phyloP scores from a whole-genome alignment of 768 basidiomycete genomes.

The Leucosporidium scottii region DNA sequence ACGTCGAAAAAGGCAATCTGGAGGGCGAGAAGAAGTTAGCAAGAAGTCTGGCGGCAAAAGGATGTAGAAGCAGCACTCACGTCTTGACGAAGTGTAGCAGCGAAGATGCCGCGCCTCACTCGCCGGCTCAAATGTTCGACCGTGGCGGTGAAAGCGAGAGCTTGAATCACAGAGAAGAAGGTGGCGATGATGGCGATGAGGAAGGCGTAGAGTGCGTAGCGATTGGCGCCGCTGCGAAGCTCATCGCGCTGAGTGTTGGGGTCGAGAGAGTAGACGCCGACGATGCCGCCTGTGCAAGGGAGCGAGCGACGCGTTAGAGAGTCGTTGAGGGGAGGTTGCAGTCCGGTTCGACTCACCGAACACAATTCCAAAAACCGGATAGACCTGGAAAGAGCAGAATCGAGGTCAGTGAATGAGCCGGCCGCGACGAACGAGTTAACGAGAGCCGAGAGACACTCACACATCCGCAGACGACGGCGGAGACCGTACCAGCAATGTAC shows the following conservation, averaged over 20 bases:
- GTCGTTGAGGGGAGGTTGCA: too few relatives aligned
- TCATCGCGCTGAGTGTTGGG: slow-evolving; percentile 38
- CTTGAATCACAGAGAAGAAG: slow-evolving; percentile 58
- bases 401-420: too few relatives aligned
- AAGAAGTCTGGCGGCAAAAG: too few relatives aligned
- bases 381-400: slow-evolving; percentile 46
- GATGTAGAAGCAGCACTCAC: slow-evolving; percentile 64
- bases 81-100: slow-evolving; percentile 78
- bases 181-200: slow-evolving; percentile 51
- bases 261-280: slow-evolving; percentile 8
- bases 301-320: too few relatives aligned
- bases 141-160: slow-evolving; percentile 60
- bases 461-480: slow-evolving; percentile 15
- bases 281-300: not conserved
- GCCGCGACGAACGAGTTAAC: too few relatives aligned
- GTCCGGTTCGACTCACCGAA: too few relatives aligned
- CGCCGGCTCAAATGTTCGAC: slow-evolving; percentile 65
- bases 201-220: slow-evolving; percentile 67
- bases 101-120: slow-evolving; percentile 66
- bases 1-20: slow-evolving; percentile 47
- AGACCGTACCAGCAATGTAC: slow-evolving; percentile 24
- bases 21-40: too few relatives aligned
- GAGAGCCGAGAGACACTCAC: slow-evolving; percentile 4
- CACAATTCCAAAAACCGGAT: slow-evolving; percentile 65
- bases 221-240: slow-evolving; percentile 56